Evolutionary conservation across 2,329 filamentous ascomycete species (phyloP).

Genomic region (Colletotrichum spaethianum): DNA sequence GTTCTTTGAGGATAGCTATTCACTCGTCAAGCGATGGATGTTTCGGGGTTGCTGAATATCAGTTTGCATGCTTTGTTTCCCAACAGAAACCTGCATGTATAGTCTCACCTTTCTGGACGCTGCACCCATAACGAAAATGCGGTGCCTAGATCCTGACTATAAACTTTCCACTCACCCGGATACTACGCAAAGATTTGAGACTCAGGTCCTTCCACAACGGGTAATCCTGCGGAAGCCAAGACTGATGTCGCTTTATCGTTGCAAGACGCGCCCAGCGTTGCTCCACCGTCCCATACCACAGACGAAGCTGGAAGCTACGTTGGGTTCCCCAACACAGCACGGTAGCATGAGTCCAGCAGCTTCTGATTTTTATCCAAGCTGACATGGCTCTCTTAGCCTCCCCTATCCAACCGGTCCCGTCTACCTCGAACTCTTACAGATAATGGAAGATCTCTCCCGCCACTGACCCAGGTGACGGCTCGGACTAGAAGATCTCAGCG

Average conservation of each 20-base stretch:
- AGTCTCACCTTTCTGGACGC: no score
- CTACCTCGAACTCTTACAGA: background rate
- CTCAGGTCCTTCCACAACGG: background rate
- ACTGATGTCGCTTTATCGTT: no score
- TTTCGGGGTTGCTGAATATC: no score
- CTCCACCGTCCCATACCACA: background rate
- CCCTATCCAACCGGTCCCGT: background rate
- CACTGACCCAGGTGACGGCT: slow-evolving; percentile 9
- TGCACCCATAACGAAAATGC: no score
- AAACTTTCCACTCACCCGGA: no score
- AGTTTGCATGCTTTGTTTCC: no score
- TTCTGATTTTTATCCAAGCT: background rate
- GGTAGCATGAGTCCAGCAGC: no score
- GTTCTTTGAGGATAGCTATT: no score
- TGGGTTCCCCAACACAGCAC: background rate
- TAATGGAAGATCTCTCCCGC: slow-evolving; percentile 7
- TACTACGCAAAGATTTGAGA: no score
- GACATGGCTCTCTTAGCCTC: background rate
- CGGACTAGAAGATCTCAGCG: slow-evolving; percentile 14
- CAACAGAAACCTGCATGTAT: no score
- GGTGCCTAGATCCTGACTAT: no score
- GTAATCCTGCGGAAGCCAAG: background rate
- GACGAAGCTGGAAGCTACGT: background rate
- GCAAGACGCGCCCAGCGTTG: background rate
- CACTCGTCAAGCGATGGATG: no score